Evolutionary conservation across 495 filamentous ascomycete species (phyloP).

Genomic region (Trichoderma erinaceum): DNA sequence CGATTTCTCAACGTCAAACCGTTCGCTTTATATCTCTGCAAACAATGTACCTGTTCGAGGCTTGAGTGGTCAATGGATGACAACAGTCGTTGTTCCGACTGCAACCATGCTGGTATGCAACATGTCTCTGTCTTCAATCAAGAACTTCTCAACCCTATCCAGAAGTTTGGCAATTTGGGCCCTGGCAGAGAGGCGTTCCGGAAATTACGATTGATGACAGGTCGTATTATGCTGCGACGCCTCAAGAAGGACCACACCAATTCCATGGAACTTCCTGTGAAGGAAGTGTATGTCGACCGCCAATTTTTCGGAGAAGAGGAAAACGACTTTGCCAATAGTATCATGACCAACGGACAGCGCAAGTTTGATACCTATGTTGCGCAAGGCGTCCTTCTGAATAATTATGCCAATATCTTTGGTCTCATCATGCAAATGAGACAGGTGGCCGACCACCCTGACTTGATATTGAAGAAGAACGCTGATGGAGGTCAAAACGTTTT

Average conservation of each 20-base stretch:
- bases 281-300: constrained; percentile 83
- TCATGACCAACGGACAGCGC: constrained; percentile 82
- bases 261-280: constrained; percentile 91
- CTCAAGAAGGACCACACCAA: constrained; percentile 87
- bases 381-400: constrained; percentile 90
- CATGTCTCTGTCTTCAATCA: constrained; percentile 96
- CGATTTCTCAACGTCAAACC: constrained; percentile 82
- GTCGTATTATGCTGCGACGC: constrained; percentile 88
- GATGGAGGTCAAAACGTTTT: constrained; percentile 84
- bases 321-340: constrained; percentile 87
- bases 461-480: constrained; percentile 80
- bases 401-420: constrained; percentile 85
- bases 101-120: constrained; percentile 61
- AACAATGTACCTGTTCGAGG: constrained; percentile 66
- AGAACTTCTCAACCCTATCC: constrained; percentile 80
- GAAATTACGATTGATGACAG: constrained; percentile 80
- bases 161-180: constrained; percentile 45
- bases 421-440: constrained; percentile 98
- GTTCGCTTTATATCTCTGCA: constrained; percentile 91
- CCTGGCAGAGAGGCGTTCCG: constrained; percentile 58
- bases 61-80: constrained; percentile 77
- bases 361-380: constrained; percentile 94
- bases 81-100: constrained; percentile 59
- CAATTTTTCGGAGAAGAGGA: constrained; percentile 96
- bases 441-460: constrained; percentile 89